Evolutionary conservation across 768 basidiomycete species (phyloP).

Genomic region (Pisolithus microcarpus): DNA sequence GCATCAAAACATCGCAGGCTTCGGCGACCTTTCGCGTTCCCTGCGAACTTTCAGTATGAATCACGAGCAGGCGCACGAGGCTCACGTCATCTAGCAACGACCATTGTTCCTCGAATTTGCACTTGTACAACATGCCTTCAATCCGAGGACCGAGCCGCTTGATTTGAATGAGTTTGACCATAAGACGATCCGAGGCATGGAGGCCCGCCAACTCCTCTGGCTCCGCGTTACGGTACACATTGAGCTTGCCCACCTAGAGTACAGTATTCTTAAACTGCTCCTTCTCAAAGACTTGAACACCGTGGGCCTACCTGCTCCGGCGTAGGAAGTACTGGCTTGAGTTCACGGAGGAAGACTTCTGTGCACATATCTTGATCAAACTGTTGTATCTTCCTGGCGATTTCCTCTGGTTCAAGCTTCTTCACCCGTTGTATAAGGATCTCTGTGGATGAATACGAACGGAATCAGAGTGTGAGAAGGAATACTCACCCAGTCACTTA

Average conservation of each 20-base stretch:
- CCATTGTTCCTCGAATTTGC: constrained; percentile 82
- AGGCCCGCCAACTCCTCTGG: constrained; percentile 78
- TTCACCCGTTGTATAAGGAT: constrained; percentile 87
- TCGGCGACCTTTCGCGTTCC: constrained; percentile 74
- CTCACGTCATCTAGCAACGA: constrained; percentile 72
- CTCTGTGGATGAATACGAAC: constrained; percentile 41
- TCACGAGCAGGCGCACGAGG: neutral
- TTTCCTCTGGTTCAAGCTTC: constrained; percentile 78
- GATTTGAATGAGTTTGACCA: constrained; percentile 96
- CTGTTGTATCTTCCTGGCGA: constrained; percentile 74
- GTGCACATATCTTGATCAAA: constrained; percentile 86
- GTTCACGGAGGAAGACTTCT: constrained; percentile 81
- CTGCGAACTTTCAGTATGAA: constrained; percentile 31
- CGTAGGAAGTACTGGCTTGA: constrained; percentile 82
- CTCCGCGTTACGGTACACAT: constrained; percentile 81
- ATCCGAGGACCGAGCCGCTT: constrained; percentile 82
- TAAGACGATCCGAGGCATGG: constrained; percentile 92
- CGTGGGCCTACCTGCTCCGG: constrained; percentile 67
- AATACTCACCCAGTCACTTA: constrained; percentile 33
- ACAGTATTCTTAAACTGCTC: neutral
- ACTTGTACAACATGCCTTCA: constrained; percentile 92
- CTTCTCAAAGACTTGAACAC: neutral
- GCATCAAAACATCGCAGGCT: constrained; percentile 71
- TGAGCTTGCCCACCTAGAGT: constrained; percentile 75
- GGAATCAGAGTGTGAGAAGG: neutral